Conservation (phyloP, 495 filamentous ascomycete species). For the Beverwykella pulmonaria region DNA sequence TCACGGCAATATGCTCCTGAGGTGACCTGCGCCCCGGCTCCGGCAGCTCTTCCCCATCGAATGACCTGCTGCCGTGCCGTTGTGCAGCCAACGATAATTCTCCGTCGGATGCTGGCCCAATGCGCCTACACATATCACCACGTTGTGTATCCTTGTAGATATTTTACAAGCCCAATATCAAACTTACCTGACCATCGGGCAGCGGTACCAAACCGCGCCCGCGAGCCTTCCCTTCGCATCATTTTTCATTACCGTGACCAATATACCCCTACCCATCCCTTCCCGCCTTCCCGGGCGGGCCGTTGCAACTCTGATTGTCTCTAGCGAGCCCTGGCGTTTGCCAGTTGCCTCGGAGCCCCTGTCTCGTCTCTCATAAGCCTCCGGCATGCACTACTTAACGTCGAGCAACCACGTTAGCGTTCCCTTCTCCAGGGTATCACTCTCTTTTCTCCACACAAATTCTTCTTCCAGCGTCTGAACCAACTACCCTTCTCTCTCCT, state of each 20-base stretch:
- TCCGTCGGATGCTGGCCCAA: conserved; percentile 4
- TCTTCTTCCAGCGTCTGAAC: conserved; percentile 2
- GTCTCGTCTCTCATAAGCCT: conserved; percentile 1
- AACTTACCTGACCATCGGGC: conserved; percentile 6
- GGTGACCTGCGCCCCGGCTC: neutral
- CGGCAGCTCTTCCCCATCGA: conserved; percentile 11
- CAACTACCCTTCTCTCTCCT: conserved; percentile 1
- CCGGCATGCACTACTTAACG: conserved; percentile 25
- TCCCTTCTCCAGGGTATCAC: conserved; percentile 14
- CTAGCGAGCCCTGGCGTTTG: conserved; percentile 25
- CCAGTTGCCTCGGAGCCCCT: conserved; percentile 1
- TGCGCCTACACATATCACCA: conserved; percentile 16
- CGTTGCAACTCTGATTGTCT: conserved; percentile 33
- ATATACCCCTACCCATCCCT: conserved; percentile 1
- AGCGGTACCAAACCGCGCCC: neutral
- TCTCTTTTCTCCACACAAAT: conserved; percentile 2
- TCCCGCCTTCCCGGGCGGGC: conserved; percentile 35
- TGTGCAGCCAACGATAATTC: neutral
- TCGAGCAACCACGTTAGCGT: conserved; percentile 21
- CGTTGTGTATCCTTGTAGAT: conserved; percentile 16
- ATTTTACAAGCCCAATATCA: conserved; percentile 8
- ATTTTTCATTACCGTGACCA: conserved; percentile 20
- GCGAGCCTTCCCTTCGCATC: conserved; percentile 2
- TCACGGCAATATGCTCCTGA: neutral
- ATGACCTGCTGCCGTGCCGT: neutral